A percentile compares a stretch with the other conserved stretches of the same genome.
Conservation (phyloP, 2,329 filamentous ascomycete genomes). For the Xylariaceae sp. region DNA sequence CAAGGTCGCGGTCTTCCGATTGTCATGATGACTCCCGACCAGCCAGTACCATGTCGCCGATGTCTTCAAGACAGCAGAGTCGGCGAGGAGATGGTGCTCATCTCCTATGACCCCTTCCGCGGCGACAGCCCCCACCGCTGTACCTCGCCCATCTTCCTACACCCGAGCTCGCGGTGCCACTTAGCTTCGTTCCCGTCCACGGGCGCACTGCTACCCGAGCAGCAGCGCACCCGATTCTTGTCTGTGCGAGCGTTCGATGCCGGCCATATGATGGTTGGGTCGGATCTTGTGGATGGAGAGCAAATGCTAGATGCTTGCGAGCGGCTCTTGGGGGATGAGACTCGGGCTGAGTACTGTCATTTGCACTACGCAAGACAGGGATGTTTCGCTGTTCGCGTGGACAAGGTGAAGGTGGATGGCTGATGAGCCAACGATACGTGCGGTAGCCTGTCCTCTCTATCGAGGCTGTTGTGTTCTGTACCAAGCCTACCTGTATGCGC, state of each 20-base stretch:
- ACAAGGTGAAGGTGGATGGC: slow-evolving; percentile 3
- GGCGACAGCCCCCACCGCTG: slow-evolving; percentile 10
- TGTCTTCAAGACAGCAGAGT: slow-evolving; percentile 7
- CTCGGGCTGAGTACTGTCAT: slow-evolving; percentile 7
- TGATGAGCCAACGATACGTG: background rate
- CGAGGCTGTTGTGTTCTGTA: background rate
- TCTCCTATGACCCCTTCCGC: slow-evolving; percentile 12
- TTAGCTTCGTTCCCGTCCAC: background rate
- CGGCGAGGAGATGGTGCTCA: slow-evolving; percentile 10
- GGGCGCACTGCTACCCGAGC: slow-evolving; percentile 2
- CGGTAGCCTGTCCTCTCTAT: background rate
- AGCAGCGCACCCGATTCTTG: slow-evolving; percentile 1
- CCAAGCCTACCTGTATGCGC: background rate
- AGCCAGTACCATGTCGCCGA: slow-evolving; percentile 8
- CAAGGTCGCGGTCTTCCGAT: too few relatives aligned
- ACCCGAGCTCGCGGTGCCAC: slow-evolving; percentile 5
- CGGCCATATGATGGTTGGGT: slow-evolving; percentile 7
- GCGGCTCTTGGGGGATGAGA: slow-evolving; percentile 3
- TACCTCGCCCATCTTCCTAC: slow-evolving; percentile 10
- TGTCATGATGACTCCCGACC: slow-evolving; percentile 1
- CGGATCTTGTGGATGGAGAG: slow-evolving; percentile 7
- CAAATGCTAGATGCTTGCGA: slow-evolving; percentile 4
- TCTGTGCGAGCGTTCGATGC: slow-evolving; percentile 9
- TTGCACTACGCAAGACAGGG: slow-evolving; percentile 5
- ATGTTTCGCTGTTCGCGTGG: slow-evolving; percentile 12